These are phyloP conservation scores for Nicotiana paniculata DNA, from an alignment of 257 asterid genomes.

Conservation along the genomic window DNA sequence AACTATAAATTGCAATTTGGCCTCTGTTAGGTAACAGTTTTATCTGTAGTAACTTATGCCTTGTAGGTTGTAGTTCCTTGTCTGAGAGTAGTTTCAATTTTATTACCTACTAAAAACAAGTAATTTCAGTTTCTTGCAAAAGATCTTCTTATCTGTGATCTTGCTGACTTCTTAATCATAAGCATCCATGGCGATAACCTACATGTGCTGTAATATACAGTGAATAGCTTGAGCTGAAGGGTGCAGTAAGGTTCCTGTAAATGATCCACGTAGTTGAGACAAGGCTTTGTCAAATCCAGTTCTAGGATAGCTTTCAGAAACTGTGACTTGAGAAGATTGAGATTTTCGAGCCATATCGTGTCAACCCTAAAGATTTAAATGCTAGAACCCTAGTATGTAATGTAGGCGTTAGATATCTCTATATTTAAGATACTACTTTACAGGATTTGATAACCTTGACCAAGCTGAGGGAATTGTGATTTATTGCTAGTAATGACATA, in stretches of 20 bases:
- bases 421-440: neutral
- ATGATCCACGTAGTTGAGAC: neutral
- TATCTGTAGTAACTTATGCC: neutral
- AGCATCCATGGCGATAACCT: neutral
- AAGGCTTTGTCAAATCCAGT: neutral
- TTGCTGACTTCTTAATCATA: neutral
- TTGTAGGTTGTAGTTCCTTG: neutral
- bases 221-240: slow-evolving; percentile 2
- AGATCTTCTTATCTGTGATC: neutral
- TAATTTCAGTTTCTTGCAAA: neutral
- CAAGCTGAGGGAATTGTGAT: neutral
- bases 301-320: neutral
- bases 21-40: neutral
- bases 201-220: neutral
- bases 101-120: neutral
- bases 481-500: neutral
- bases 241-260: slow-evolving; percentile 4
- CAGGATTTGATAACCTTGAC: neutral
- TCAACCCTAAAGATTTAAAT: neutral
- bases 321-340: neutral
- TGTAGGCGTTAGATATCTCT: neutral
- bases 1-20: neutral
- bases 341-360: neutral
- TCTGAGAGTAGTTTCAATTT: neutral
- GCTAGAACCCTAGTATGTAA: neutral